phyloP scores from a whole-genome alignment of 495 filamentous ascomycete species.

The Penicillium alfredii region DNA sequence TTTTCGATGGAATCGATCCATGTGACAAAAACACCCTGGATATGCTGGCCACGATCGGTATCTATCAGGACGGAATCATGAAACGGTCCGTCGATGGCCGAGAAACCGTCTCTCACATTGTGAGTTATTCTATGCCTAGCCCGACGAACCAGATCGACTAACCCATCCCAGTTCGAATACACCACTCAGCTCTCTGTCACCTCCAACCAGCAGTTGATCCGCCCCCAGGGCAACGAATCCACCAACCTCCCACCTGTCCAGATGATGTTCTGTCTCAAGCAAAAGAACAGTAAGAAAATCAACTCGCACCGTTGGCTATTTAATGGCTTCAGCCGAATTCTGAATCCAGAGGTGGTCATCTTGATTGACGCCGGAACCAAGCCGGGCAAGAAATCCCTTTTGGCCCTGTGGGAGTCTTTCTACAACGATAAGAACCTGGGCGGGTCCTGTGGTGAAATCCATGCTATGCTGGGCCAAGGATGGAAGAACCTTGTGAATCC shows the following conservation, averaged over 20 bases:
- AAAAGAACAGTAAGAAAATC: conserved; percentile 99
- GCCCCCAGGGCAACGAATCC: conserved; percentile 77
- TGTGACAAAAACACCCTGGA: conserved; percentile 95
- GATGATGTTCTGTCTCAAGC: conserved; percentile 98
- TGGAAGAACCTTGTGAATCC: conserved; percentile 92
- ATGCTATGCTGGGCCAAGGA: conserved; percentile 89
- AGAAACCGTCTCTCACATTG: conserved; percentile 89
- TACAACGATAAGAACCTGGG: conserved; percentile 98
- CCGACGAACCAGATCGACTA: conserved; percentile 1
- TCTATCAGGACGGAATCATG: conserved; percentile 97
- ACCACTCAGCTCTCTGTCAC: conserved; percentile 98
- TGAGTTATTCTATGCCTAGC: too few species aligned
- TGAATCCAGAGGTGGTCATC: conserved; percentile 95
- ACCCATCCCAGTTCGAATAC: conserved; percentile 72
- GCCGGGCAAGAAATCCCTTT: conserved; percentile 82
- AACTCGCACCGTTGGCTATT: conserved; percentile 99
- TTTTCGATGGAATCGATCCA: conserved; percentile 97
- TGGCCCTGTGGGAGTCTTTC: conserved; percentile 94
- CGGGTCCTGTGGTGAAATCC: conserved; percentile 97
- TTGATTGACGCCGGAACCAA: conserved; percentile 96
- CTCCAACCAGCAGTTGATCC: conserved; percentile 86
- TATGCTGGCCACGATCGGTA: conserved; percentile 85
- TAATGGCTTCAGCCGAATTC: conserved; percentile 90
- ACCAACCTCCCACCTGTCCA: conserved; percentile 87
- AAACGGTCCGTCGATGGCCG: conserved; percentile 96